Evolutionary conservation across 2,329 filamentous ascomycete species (phyloP), one percentile per base, ranked within the genome.

Genomic region (Orbilia oligospora): DNA sequence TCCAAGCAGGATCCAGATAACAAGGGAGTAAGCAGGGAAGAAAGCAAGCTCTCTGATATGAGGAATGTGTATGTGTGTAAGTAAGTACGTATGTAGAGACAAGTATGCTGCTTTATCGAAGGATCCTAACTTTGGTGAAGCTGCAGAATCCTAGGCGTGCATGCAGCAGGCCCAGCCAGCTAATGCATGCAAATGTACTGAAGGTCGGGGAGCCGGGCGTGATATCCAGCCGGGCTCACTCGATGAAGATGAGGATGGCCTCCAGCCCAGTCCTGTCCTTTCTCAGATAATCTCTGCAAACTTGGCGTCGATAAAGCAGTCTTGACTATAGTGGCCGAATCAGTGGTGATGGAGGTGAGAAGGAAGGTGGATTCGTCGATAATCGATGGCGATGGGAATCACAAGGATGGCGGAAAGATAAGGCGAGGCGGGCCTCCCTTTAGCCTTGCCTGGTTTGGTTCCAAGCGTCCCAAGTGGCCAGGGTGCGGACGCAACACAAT

Each of bases 131-230:
- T 46, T 6, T 44, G n/a, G 20, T 38, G 61, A 49, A 56, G 71
- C 65, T 77, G 73, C 73, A 77, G 67, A 71, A 48, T 63, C 65
- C 49, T 49, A 64, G 67, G 58, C 66, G 70, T 71, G 73, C 73
- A 77, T 77, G 73, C 73, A 77, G 73, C 66, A 77, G 66, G 58
- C 36, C 56, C 66, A 51, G 67, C 67, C 73, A 77, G 36, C 73
- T 77, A 77, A 77, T 77, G 73, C 73, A 77, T 71, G 73, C 67
- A 63, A 55, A 65, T 71, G 66, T 48, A 70, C n/a, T 48, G 66
- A 58, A 58, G 49, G 44, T 61, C 48, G 69, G 48, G 30, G 65
- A 69, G 65, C 53, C 22, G 55, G 56, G 65, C 46, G 66, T 41
- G 66, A 76, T 65, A 65, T 58, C 64, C 55, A 65, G 72, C 72